Base-by-base conservation (phyloP, 768 basidiomycete genomes). In the Lentinula sp. region DNA sequence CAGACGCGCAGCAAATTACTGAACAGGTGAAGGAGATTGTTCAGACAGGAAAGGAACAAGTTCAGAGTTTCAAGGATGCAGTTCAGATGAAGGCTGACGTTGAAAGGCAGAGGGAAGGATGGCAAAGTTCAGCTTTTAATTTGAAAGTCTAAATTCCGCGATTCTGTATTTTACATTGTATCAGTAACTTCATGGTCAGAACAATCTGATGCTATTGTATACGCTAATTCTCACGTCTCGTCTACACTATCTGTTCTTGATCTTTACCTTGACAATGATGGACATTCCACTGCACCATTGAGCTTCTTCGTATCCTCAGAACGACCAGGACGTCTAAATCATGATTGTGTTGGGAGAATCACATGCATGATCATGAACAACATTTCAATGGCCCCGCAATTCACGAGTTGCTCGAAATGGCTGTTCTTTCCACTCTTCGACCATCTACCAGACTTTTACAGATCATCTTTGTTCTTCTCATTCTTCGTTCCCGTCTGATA, bases 91-190 rank as follows among this genome's bases (percentile, higher is more conserved):
- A 83, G 73, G 69, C 63, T 23, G 57, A 49, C 10, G 60, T 68
- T 31, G 83, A 84, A 69, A 67, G 69, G 64, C 66, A 63, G 55
- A 68, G 34, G 3, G 45, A 56, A 0, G 84, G 83, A 0, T 85
- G 84, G 84, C 63, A 78, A 68, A 84, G 81, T 57, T 58, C 67
- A 0, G 80, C 81, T 1, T 84, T 82, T 61, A 40, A 45, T 42
- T 1, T 43, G 21, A 56, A 56, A 18, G 55, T 15, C 16, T 51
- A 51, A 51, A 16, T 11, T 4, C 2, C 3, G 37, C 50, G 4
- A 28, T 48, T n/a, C 21, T 51, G 50, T 51, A 51, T 21, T 31
- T 46, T 46, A 21, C 21, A 46, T 16, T 21, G 28, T 31, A 39
- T 39, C 5, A 6, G 13, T 39, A 8, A 39, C 37, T 39, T 39